Evolutionary conservation across 306 rosid species (phyloP), one percentile per base, ranked within the genome.

Genomic region (Citrullus amarus): DNA sequence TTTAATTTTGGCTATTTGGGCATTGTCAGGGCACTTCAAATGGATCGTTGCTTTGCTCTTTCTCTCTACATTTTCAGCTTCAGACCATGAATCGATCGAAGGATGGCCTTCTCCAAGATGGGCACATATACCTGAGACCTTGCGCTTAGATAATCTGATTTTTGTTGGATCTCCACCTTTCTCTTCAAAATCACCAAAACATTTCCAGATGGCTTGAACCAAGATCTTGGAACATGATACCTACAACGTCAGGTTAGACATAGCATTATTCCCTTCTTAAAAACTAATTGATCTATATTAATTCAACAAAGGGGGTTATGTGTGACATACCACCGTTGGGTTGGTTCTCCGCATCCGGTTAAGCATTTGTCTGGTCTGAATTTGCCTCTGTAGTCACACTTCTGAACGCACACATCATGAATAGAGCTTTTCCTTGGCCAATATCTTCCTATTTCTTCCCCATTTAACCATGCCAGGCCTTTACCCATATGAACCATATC

Each of bases 401-500:
- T 85, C 71, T 88, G 20, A 86, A 93, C 94, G 82, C 98, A 94
- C 55, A 83, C 74, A 75, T 85, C 86, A 46, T 82, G 85, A 67
- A 79, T 62, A 60, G 88, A 89, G 87, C 86, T 90, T 82, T 44
- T 79, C 84, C 93, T 80, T 12, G 98, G 91, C 96, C 97, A 94
- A 83, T 90, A 94, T 92, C 97, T 89, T 86, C 98, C 98, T 20
- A 94, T 90, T 89, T 92, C 97, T 88, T 94, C 97, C 66, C 97
- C 98, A 75, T 94, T 94, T 84, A 94, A 85, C 98, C 98, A 94
- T 75, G 96, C 98, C 62, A 92, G 87, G 82, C 97, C 98, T 86
- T 94, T 94, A 54, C 98, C 98, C 98, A 92, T 92, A 48, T 87
- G 83, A 79, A 89, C 62, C 98, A 94, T 94, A 88, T 94, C 98